Percentiles rank a stretch among this genome's conserved stretches.
Evolutionary conservation across 768 basidiomycete species (phyloP).

Genomic region (Lactarius trivialis): DNA sequence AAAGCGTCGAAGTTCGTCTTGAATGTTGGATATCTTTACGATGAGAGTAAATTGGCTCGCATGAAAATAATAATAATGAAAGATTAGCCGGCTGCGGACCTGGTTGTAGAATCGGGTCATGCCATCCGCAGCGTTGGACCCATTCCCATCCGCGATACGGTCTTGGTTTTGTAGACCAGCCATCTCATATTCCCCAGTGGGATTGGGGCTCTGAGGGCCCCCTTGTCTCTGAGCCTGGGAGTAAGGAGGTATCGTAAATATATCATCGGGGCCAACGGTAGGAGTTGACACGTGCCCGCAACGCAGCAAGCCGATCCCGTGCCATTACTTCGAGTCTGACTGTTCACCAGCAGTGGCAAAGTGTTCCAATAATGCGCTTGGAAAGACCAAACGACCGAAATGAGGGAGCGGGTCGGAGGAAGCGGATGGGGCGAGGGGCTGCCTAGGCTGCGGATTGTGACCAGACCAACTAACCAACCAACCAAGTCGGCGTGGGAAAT

Average conservation of each 20-base stretch:
- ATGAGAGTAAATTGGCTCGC: background rate
- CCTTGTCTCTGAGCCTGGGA: conserved; percentile 30
- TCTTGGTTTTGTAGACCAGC: conserved; percentile 24
- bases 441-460: conserved; percentile 15
- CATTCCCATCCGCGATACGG: conserved; percentile 22
- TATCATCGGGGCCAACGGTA: background rate
- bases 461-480: background rate
- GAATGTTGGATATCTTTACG: conserved; percentile 62
- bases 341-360: background rate
- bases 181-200: conserved; percentile 29
- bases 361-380: background rate
- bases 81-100: conserved; percentile 23
- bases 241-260: conserved; percentile 1
- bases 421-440: background rate
- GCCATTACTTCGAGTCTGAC: conserved; percentile 11
- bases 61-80: background rate
- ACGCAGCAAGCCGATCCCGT: conserved; percentile 25
- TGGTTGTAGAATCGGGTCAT: conserved; percentile 31
- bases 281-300: conserved; percentile 18
- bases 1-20: conserved; percentile 62
- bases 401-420: background rate
- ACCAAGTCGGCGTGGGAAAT: conserved; percentile 10
- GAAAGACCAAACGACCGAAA: background rate
- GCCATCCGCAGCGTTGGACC: conserved; percentile 23
- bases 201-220: conserved; percentile 22